Evolutionary conservation across 2,329 filamentous ascomycete genomes (phyloP), one percentile per base, ranked within the genome.

Genomic region (Chaetoscypha palmicola): DNA sequence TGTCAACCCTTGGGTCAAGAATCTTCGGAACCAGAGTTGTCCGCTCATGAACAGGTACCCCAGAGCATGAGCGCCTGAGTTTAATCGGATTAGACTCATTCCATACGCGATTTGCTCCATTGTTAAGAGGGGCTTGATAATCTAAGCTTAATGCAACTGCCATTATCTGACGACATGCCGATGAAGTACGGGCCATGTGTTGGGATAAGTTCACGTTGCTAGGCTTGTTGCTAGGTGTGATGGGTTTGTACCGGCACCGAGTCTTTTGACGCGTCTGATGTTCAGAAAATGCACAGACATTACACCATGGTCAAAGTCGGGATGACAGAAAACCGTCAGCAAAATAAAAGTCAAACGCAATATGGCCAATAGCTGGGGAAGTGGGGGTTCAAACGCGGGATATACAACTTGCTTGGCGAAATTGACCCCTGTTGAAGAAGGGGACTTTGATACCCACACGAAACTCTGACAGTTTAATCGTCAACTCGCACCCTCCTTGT

Each of bases 401-500:
- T 22, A 46, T 24, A 48, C 16, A 20, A 28, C 42, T 36, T 35
- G 24, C 49, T 52, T 52, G 49, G 48, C 50, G 35, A 24, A 17
- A 22, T 39, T 34, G 24, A 17, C 42, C 53, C 54, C 46, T 53
- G 50, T 45, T 40, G 21, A 23, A 45, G 21, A 23, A n/a, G 17
- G 17, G 16, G 40, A 37, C 34, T 46, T n/a, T 41, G 48, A 56
- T 44, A 57, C 55, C 41, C 37, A 45, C 32, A 34, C 49, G 55
- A 59, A 58, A 58, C 57, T 24, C 43, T 24, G 21, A 33, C 32
- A 40, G 56, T 58, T 51, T 58, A 52, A 56, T 52, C 45, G 35
- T 47, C 37, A 42, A 51, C 37, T 45, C 46, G 33, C 47, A 40
- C 43, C 45, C n/a, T 44, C 47, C 35, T 30, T 51, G 42, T 43